phyloP scores from a whole-genome alignment of 805 yeast genomes.

The Pachysolen tannophilus region DNA sequence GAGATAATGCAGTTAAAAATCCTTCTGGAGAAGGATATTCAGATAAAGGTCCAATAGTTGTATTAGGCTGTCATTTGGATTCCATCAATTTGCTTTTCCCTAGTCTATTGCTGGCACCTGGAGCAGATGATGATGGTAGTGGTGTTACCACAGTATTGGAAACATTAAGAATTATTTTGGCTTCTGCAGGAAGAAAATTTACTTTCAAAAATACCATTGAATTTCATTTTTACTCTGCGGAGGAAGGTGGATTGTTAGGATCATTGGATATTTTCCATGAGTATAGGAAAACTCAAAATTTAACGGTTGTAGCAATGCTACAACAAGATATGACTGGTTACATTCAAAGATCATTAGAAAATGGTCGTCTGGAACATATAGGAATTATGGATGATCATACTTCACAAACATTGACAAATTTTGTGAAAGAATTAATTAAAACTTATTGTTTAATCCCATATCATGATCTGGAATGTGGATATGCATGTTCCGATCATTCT shows the following conservation, averaged over 20 bases:
- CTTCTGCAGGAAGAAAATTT: constrained; percentile 17
- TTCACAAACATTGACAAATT: constrained; percentile 43
- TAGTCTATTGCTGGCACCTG: constrained; percentile 65
- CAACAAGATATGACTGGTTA: constrained; percentile 96
- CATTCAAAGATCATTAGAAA: constrained; percentile 40
- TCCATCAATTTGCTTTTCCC: constrained; percentile 73
- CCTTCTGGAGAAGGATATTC: constrained; percentile 24
- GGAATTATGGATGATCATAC: constrained; percentile 79
- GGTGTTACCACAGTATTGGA: constrained; percentile 79
- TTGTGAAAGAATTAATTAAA: constrained; percentile 52
- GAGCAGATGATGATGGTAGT: constrained; percentile 93
- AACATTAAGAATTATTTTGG: constrained; percentile 56
- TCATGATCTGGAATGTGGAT: constrained; percentile 76
- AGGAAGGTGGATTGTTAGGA: constrained; percentile 87
- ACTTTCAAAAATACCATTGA: constrained; percentile 57
- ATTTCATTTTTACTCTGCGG: constrained; percentile 93
- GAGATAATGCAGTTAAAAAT: constrained; percentile 24
- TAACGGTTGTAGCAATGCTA: constrained; percentile 68
- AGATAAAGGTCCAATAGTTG: constrained; percentile 36
- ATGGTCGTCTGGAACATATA: constrained; percentile 51
- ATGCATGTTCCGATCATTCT: constrained; percentile 91
- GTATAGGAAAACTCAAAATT: constrained; percentile 35
- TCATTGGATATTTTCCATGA: constrained; percentile 67
- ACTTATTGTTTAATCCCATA: constrained; percentile 61
- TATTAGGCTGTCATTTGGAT: constrained; percentile 88